Base-by-base conservation (phyloP, 169 alveolate species). In the Babesia caballi region DNA sequence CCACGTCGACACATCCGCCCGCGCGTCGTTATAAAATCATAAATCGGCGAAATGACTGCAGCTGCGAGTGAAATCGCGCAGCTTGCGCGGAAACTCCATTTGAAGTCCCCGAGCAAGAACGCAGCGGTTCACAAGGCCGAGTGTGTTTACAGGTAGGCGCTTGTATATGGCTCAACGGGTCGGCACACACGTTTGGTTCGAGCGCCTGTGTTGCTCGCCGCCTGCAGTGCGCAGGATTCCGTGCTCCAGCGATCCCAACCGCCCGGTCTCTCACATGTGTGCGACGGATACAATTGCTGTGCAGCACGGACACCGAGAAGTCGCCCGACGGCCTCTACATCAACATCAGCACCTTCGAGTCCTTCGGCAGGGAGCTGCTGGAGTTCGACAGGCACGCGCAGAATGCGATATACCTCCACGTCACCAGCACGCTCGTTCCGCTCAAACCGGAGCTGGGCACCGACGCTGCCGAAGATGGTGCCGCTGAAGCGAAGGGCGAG, bases 281-380 rank as follows among this genome's bases (percentile, higher is more conserved):
- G 9, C 17, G 44, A 38, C 3, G 1, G 7, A 5, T 17, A 17
- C 44, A 5, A 30, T 15, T 6, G 25, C 35, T 28, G 23, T 54
- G 53, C 63, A 87, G 92, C 71, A 75, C 77, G 53, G 91, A 83
- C 38, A 78, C 67, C 61, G 87, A 72, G 32, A 59, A 75, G 42
- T 84, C 89, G 40, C 89, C 90, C 4, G 82, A 75, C 54, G 95
- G 95, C 23, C 78, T 91, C 6, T 91, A 71, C 59, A 58, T 91
- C 2, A 91, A 91, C 84, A 46, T 91, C 67, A 69, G 50, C 59
- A 81, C 88, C 0, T 91, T 58, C 40, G 73, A 83, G 23, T 83
- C 92, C 0, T 88, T 73, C 41, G 88, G 91, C 23, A 46, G 63
- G 14, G 84, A 70, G 12, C 21, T 54, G 36, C 49, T 81, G 30